Evolutionary conservation across 805 yeast species (phyloP), one percentile per base, ranked within the genome.

Genomic region (Candida alai): DNA sequence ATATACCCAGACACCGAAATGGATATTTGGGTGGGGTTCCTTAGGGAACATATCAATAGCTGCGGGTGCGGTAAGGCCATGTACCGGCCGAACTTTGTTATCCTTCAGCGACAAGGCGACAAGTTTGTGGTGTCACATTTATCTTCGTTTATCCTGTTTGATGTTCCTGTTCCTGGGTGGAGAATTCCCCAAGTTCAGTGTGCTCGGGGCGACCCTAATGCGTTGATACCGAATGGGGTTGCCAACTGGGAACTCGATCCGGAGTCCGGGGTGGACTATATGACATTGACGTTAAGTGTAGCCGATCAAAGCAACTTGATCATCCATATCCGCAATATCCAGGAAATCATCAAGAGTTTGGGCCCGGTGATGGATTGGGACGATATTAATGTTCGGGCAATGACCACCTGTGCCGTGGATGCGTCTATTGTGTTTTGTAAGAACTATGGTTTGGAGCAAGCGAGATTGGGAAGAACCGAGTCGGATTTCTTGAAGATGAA

Each of bases 21-120:
- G 6, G 64, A 62, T 36, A 46, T 60, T 5, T 63, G 65, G 67
- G 35, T 61, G 3, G 68, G 68, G 2, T 55, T 65, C 32, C 63
- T 69, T 4, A 42, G 71, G 24, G 65, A 69, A 2, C 69, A 65
- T 35, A 36, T 65, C 11, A 35, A 40, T 14, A 35, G 37, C 3
- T 65, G 71, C 47, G 70, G 70, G 1, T 65, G 71, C 45, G 67
- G 68, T 12, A 32, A 36, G 11, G 45, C 48, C 16, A 51, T 61
- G 48, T 65, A 65, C 41, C 45, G 70, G 26, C 70, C 70, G n/a
- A 62, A 64, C 41, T 34, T 65, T 30, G 66, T 58, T 6, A 50
- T 63, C 5, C 34, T 58, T 2, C 42, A 46, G 6, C 50, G 42
- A 35, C 43, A 36, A 19, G 42, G 37, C 4, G 37, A 34, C 18